Conservation (phyloP, 352 stramenopile species). For the Pythium angustatum region DNA sequence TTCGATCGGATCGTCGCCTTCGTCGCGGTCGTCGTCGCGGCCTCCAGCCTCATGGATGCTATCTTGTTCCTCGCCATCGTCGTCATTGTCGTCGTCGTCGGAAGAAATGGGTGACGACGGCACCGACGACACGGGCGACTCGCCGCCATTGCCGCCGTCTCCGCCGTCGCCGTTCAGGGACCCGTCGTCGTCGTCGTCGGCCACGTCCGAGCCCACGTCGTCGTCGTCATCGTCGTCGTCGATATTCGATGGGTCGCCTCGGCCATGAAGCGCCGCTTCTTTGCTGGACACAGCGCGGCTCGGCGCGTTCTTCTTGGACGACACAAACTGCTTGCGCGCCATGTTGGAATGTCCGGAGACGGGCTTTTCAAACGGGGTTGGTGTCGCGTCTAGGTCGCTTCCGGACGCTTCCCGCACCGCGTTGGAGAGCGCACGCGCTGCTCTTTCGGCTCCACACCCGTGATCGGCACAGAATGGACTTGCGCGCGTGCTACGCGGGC, state of each 20-base stretch:
- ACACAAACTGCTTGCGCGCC: conserved; percentile 85
- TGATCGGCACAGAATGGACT: not conserved
- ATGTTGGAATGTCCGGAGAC: too few species aligned
- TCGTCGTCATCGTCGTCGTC: conserved; percentile 29
- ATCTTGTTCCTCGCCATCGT: conserved; percentile 7
- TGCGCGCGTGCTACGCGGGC: too few species aligned
- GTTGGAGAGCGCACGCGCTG: not conserved
- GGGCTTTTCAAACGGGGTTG: too few species aligned
- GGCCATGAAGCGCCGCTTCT: conserved; percentile 62
- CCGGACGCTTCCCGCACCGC: not conserved
- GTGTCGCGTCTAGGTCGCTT: not conserved
- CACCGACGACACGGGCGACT: conserved; percentile 33
- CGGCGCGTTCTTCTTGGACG: conserved; percentile 86
- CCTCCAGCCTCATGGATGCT: conserved; percentile 9
- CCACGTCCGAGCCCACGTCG: conserved; percentile 29
- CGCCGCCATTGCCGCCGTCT: conserved; percentile 32
- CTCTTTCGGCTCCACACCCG: not conserved
- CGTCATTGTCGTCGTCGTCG: conserved; percentile 31
- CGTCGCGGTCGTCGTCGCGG: conserved; percentile 9
- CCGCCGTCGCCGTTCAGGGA: conserved; percentile 26
- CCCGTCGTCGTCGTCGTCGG: conserved; percentile 27
- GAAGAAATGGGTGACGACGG: conserved; percentile 2
- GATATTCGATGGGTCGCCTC: conserved; percentile 11
- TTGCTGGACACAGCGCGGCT: conserved; percentile 82
- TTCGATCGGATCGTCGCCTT: conserved; percentile 21